Evolutionary conservation across 2,329 filamentous ascomycete genomes (phyloP), one percentile per base, ranked within the genome.

Genomic region (Neonectria punicea): DNA sequence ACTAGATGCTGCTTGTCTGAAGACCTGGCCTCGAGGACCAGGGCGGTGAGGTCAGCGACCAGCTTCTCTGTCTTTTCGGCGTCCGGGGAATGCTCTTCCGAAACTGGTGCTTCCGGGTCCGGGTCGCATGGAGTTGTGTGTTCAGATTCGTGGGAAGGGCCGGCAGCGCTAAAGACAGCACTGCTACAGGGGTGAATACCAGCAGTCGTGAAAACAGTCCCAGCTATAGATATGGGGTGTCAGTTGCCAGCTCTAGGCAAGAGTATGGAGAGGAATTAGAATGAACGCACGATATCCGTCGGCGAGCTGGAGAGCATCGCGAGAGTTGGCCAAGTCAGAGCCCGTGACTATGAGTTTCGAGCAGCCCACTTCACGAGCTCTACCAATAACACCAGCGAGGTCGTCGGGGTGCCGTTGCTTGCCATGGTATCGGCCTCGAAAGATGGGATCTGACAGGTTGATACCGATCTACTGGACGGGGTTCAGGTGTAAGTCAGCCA

Each of bases 101-200:
- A 82, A 69, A 77, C 83, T 74, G 78, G 84, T 74, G 77, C 80
- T 62, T 80, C 76, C 5, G 85, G 78, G 76, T 87, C 79, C 16
- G 87, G 80, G 44, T 89, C 88, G 65, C 85, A 89, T 5, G 86
- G 84, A 13, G 82, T 80, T 6, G 82, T 84, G 71, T 86, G 83
- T 53, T 82, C 81, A 53, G 82, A 79, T 65, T 85, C 82, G 63
- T 82, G 78, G 53, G 77, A 80, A 25, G 80, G 74, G 53, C 82
- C 81, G 5, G 79, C 75, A 66, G 83, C 81, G 70, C 92, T 90
- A 78, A 99, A 97, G 58, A 92, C 88, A 67, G 91, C 88, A 70
- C 92, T 93, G 68, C 89, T 92, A 80, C 96, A 99, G 14, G 96
- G 96, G 77, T 99, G 96, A 47, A 99, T 93, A 68, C 96, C 96